These are phyloP conservation scores for Saccharomyces hybrid DNA, from an alignment of 1,139 yeast genomes.

Conservation along the genomic window DNA sequence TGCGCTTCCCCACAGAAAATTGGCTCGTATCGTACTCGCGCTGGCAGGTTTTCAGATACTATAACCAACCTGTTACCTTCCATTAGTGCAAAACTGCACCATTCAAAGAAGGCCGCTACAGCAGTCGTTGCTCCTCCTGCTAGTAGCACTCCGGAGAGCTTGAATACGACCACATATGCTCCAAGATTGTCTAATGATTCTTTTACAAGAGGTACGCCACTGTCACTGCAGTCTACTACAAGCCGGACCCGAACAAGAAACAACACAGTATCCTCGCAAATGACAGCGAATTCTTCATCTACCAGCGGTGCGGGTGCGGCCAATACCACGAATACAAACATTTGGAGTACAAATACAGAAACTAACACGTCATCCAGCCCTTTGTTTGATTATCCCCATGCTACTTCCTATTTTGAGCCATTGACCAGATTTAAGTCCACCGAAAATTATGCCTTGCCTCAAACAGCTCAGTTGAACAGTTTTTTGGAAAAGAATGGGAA, in stretches of 20 bases:
- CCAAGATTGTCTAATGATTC: not conserved
- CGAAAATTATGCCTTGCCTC: not conserved
- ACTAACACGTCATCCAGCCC: not conserved
- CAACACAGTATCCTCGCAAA: not conserved
- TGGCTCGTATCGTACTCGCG: conserved; percentile 15
- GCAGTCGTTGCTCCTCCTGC: not conserved
- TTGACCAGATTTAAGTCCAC: not conserved
- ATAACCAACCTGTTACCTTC: conserved; percentile 14
- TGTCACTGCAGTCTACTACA: not conserved
- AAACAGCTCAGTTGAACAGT: not conserved
- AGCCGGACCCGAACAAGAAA: not conserved
- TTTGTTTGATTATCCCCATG: not conserved
- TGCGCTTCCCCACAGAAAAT: conserved; percentile 13
- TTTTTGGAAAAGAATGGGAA: not conserved
- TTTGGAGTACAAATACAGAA: not conserved
- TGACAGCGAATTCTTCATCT: not conserved
- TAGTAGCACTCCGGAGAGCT: not conserved
- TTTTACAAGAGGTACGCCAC: not conserved
- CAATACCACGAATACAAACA: not conserved
- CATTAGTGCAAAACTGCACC: conserved; percentile 16
- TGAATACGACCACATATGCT: not conserved
- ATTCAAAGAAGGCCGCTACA: conserved; percentile 10
- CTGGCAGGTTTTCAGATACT: conserved; percentile 14
- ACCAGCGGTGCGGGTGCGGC: too few relatives aligned
- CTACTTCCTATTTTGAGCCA: not conserved